Evolutionary conservation across 176 grass and related monocot genomes (phyloP).

Genomic region (Carex littledalei): DNA sequence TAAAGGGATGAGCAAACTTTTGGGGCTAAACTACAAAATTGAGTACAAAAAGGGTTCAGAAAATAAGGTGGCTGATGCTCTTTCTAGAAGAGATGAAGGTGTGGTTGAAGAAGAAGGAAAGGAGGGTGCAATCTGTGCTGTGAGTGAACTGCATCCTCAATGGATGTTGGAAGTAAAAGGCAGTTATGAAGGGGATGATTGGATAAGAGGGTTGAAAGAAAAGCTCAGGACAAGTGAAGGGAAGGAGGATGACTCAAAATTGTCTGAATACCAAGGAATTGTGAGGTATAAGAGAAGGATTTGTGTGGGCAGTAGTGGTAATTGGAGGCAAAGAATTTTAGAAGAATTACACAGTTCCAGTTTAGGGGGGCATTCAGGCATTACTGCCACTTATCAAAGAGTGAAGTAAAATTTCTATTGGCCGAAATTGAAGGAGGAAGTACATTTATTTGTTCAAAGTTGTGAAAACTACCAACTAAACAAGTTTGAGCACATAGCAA

Average conservation of each 20-base stretch:
- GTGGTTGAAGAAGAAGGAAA: too few relatives aligned
- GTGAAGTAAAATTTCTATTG: not conserved
- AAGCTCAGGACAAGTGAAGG: too few relatives aligned
- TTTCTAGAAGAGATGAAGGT: too few relatives aligned
- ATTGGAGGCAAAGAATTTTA: not conserved
- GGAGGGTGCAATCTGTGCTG: too few relatives aligned
- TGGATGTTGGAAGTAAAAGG: too few relatives aligned
- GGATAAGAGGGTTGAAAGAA: rapidly evolving
- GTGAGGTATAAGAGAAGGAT: not conserved
- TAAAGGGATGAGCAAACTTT: too few relatives aligned
- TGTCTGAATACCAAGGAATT: not conserved
- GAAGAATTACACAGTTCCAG: not conserved
- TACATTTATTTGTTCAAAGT: not conserved
- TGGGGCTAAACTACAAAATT: too few relatives aligned
- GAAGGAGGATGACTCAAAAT: rapidly evolving
- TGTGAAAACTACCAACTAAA: too few relatives aligned
- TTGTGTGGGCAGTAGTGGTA: not conserved
- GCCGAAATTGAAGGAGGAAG: not conserved
- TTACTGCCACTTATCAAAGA: not conserved
- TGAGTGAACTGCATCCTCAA: too few relatives aligned
- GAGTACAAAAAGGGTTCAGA: too few relatives aligned
- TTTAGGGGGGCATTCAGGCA: not conserved
- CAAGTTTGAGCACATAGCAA: not conserved
- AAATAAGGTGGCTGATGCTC: too few relatives aligned
- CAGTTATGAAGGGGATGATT: too few relatives aligned